Percentiles rank a stretch among this genome's conserved stretches.
Evolutionary conservation across 768 basidiomycete species (phyloP).

Genomic region (Termitomyces bulborhizus): DNA sequence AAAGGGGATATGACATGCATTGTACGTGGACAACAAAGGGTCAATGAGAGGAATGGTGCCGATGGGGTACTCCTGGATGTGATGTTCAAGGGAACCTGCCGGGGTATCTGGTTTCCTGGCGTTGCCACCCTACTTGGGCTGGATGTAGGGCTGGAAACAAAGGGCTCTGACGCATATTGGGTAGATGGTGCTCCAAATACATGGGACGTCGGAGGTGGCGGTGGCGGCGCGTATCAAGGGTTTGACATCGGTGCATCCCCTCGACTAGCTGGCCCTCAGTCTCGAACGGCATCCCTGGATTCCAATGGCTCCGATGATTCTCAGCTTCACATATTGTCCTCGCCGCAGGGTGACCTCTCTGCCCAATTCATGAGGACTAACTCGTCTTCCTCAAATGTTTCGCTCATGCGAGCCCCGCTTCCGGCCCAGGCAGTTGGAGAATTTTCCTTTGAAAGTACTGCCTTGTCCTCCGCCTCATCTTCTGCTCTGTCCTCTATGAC

Average conservation of each 20-base stretch:
- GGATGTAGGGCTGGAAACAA: constrained; percentile 65
- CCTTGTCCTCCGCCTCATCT: constrained; percentile 27
- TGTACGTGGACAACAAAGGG: constrained; percentile 44
- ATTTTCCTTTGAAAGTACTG: constrained; percentile 67
- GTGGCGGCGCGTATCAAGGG: constrained; percentile 58
- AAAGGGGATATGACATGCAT: constrained; percentile 61
- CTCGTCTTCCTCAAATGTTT: constrained; percentile 45
- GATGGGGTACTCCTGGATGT: constrained; percentile 60
- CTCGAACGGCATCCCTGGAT: constrained; percentile 47
- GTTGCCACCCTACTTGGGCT: constrained; percentile 77
- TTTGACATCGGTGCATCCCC: constrained; percentile 48
- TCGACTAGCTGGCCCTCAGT: constrained; percentile 19
- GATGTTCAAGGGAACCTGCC: constrained; percentile 68
- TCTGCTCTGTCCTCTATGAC: constrained; percentile 40
- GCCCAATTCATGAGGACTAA: constrained; percentile 26
- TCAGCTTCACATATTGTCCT: constrained; percentile 15
- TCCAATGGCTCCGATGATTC: constrained; percentile 34
- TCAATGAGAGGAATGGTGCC: constrained; percentile 26
- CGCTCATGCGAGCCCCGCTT: constrained; percentile 70
- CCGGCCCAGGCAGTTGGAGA: constrained; percentile 59
- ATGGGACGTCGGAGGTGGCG: constrained; percentile 65
- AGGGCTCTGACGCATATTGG: constrained; percentile 68
- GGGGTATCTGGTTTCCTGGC: constrained; percentile 76
- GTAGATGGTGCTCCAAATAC: constrained; percentile 37
- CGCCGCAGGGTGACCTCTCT: constrained; percentile 10